These are phyloP conservation scores for Actinomortierella ambigua DNA, from an alignment of 371 early-diverging fungal species.

Conservation along the genomic window DNA sequence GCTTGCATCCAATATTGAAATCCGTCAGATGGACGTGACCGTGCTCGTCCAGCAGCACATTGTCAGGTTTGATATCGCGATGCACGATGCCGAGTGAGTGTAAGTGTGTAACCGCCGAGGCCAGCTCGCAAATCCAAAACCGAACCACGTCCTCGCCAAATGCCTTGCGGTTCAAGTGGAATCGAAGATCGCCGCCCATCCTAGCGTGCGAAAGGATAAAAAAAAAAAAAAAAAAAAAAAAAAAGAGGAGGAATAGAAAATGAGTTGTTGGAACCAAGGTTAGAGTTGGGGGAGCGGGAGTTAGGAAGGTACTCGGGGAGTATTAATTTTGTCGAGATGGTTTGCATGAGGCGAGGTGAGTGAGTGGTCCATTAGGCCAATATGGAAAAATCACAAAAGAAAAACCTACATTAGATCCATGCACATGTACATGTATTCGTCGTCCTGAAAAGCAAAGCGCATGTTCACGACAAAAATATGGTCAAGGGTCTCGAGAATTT, in stretches of 20 bases:
- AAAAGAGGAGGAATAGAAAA: neutral
- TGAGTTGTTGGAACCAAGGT: too few relatives aligned
- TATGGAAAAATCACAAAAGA: neutral
- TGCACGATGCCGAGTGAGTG: conserved; percentile 83
- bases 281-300: too few relatives aligned
- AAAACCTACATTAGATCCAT: conserved; percentile 75
- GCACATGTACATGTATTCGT: conserved; percentile 86
- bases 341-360: neutral
- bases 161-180: conserved; percentile 69
- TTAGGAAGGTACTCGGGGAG: too few relatives aligned
- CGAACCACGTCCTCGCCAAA: conserved; percentile 76
- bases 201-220: conserved; percentile 30
- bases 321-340: neutral
- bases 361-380: neutral
- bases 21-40: conserved; percentile 85
- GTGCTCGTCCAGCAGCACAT: conserved; percentile 78
- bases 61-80: conserved; percentile 85
- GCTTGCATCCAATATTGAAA: conserved; percentile 78
- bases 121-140: conserved; percentile 82
- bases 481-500: conserved; percentile 76
- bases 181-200: conserved; percentile 86
- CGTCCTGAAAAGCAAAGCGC: conserved; percentile 87
- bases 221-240: neutral
- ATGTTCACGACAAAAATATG: conserved; percentile 82
- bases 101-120: conserved; percentile 76